Percentiles rank a stretch among this genome's conserved stretches.
These are phyloP conservation scores for Cordyceps tenuipes DNA, from an alignment of 2,329 filamentous ascomycete species.

Conservation along the genomic window DNA sequence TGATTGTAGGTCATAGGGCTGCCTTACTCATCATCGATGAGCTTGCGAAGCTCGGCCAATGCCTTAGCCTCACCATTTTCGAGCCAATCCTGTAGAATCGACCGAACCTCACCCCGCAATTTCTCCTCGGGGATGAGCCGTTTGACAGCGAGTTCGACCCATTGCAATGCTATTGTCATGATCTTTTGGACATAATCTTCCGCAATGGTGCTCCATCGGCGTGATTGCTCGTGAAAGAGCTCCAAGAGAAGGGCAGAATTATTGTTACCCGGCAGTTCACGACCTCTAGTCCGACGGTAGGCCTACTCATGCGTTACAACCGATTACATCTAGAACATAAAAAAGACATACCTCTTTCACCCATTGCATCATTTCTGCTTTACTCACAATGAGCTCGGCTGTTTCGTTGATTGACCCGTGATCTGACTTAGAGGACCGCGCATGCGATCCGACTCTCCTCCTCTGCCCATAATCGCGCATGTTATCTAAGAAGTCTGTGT, in stretches of 20 bases:
- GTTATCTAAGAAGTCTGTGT: constrained; percentile 16
- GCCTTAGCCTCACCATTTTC: background rate
- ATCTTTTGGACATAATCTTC: background rate
- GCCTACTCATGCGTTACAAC: background rate
- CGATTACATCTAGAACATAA: background rate
- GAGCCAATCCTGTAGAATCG: background rate
- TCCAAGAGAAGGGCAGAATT: background rate
- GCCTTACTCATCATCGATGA: background rate
- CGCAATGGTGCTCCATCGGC: background rate
- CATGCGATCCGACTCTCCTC: background rate
- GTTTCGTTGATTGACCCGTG: background rate
- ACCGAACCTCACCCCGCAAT: background rate
- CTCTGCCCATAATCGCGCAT: constrained; percentile 12
- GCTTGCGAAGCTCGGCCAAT: background rate
- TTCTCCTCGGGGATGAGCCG: background rate
- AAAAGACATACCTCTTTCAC: background rate
- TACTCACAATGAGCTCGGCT: background rate
- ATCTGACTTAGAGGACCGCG: background rate
- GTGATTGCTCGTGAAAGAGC: background rate
- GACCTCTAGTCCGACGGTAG: background rate
- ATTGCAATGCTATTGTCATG: background rate
- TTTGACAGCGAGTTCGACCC: background rate
- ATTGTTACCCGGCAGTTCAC: background rate
- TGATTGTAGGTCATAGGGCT: background rate
- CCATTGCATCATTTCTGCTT: background rate